These are phyloP conservation scores for Silene vulgaris DNA, from an alignment of 179 eudicot species.

Conservation along the genomic window DNA sequence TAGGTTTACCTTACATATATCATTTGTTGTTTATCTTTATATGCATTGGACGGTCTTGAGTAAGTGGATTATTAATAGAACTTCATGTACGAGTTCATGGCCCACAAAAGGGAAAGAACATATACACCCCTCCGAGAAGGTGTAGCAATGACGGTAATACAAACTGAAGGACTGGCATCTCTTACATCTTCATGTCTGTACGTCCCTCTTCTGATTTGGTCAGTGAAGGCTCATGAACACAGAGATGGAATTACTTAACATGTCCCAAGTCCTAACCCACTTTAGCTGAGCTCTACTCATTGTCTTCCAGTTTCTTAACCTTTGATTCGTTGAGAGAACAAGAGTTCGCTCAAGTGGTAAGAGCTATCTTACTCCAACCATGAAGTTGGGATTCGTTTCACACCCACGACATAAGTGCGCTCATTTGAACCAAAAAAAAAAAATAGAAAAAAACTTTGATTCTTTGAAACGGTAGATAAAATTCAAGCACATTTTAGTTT, in stretches of 20 bases:
- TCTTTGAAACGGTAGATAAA: neutral
- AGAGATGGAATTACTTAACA: no score
- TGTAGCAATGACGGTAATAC: no score
- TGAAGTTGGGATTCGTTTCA: no score
- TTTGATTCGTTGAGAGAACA: no score
- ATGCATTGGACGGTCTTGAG: neutral
- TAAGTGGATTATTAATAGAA: neutral
- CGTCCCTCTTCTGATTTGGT: no score
- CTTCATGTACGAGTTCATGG: neutral
- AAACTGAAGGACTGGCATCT: no score
- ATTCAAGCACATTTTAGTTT: neutral
- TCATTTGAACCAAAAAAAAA: no score
- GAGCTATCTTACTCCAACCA: no score
- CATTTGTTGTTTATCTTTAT: neutral
- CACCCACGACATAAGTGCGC: no score
- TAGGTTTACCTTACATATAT: slow-evolving; percentile 26
- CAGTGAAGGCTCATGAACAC: no score
- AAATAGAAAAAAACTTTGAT: neutral
- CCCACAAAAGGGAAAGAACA: neutral
- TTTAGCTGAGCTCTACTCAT: neutral
- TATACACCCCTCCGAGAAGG: neutral
- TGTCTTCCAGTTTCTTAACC: neutral
- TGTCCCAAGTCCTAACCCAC: neutral
- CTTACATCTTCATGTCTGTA: no score
- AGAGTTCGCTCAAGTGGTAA: neutral